Conservation (phyloP, 116 monocot genomes). For the Posidonia oceanica region DNA sequence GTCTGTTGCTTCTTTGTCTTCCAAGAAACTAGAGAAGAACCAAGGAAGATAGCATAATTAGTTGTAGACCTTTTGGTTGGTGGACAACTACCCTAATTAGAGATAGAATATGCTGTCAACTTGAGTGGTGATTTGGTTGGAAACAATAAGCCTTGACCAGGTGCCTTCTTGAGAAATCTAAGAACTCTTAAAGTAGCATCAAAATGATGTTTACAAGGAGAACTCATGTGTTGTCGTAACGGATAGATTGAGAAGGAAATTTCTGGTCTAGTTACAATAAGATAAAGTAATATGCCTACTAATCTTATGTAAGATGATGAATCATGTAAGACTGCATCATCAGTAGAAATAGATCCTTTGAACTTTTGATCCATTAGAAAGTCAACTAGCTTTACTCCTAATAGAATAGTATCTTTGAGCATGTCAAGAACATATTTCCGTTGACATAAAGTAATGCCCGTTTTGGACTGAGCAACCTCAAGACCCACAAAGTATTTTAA, state of each 20-base stretch:
- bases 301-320: background rate
- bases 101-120: too few species aligned
- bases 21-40: too few species aligned
- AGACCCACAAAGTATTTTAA: background rate
- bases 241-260: background rate
- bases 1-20: too few species aligned
- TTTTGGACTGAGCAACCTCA: background rate
- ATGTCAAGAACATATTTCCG: background rate
- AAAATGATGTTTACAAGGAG: too few species aligned
- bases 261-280: background rate
- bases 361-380: background rate
- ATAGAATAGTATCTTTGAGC: background rate
- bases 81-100: too few species aligned
- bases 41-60: too few species aligned
- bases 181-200: too few species aligned
- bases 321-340: background rate
- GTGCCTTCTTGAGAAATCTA: too few species aligned
- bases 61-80: too few species aligned
- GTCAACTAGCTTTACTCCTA: background rate
- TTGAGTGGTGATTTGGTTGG: too few species aligned
- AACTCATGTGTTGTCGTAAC: too few species aligned
- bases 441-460: background rate
- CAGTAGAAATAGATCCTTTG: background rate
- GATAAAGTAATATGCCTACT: slow-evolving; percentile 1
- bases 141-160: too few species aligned